phyloP scores from a whole-genome alignment of 2,329 filamentous ascomycete genomes.

The Fusarium virguliforme region DNA sequence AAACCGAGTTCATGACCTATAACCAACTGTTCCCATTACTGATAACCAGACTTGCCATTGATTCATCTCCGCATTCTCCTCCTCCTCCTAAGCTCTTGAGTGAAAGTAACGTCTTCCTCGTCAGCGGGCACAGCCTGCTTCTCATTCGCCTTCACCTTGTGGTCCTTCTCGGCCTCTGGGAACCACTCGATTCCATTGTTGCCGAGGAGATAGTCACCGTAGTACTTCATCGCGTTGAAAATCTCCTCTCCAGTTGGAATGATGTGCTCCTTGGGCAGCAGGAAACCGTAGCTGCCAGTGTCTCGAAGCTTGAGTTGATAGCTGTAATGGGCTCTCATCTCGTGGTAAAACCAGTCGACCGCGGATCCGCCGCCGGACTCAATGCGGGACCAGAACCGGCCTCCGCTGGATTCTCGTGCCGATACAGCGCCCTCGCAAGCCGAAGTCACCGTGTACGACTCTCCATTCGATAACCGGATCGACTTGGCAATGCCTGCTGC shows the following conservation, averaged over 20 bases:
- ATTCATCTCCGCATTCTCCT: constrained; percentile 50
- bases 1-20: constrained; percentile 36
- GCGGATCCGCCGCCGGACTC: constrained; percentile 87
- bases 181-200: constrained; percentile 76
- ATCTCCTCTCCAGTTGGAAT: constrained; percentile 91
- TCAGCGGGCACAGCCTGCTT: constrained; percentile 4
- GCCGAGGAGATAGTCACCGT: constrained; percentile 84
- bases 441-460: constrained; percentile 83
- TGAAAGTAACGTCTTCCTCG: constrained; percentile 35
- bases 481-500: constrained; percentile 90
- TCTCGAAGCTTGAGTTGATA: constrained; percentile 97
- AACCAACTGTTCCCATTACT: constrained; percentile 20
- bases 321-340: constrained; percentile 84
- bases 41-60: constrained; percentile 7
- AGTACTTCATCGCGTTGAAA: constrained; percentile 85
- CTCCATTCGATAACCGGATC: constrained; percentile 84
- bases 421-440: constrained; percentile 86
- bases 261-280: constrained; percentile 89
- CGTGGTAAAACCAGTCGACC: constrained; percentile 96
- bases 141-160: constrained; percentile 34
- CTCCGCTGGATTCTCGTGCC: constrained; percentile 43
- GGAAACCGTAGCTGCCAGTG: constrained; percentile 93
- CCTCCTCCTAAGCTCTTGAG: constrained; percentile 54
- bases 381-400: constrained; percentile 63
- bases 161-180: constrained; percentile 45